Base-by-base conservation (phyloP, 306 rosid genomes). In the Mimosa pudica region DNA sequence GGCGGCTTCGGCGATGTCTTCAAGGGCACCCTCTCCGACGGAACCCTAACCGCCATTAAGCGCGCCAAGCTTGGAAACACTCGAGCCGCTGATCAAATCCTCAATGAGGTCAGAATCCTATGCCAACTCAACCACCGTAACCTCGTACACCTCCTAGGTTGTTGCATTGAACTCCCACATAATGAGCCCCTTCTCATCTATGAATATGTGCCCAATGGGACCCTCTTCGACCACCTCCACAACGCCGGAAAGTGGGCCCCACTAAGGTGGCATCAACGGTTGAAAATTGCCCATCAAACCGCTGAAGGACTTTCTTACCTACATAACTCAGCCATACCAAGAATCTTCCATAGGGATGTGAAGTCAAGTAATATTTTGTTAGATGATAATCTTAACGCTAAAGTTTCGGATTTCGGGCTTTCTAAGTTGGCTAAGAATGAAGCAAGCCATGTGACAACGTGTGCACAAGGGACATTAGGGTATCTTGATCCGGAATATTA, bases 1-100 rank as follows among this genome's bases (percentile, higher is more conserved):
- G 85, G 87, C 0, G 89, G 88, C 70, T 88, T 86, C 14, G 89
- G 87, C 6, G 89, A 84, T 75, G 92, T 86, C 35, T 86, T 86
- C 84, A 88, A 82, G 51, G 92, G 83, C 52, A 63, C 66, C 8
- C 77, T 76, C 0, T 83, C 86, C 1, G 87, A 88, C 41, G 87
- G 85, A 68, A 84, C 79, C 12, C 3, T 58, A 77, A 82, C 75
- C 1, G 86, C 91, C 38, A 74, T 86, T 82, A 86, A 88, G 73
- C 79, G 84, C 4, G 85, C 86, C 82, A 86, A 77, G 78, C 58
- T 33, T 0, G 88, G 89, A 2, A 82, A 71, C 79, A 82, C 84
- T 11, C 78, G 86, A 44, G 88, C 84, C 75, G 75, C 57, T 0
- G 88, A 86, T 11, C 92, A 88, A 36, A 80, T 88, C 30, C 88